Evolutionary conservation across 2,329 filamentous ascomycete species (phyloP), one percentile per base, ranked within the genome.

Genomic region (Paraphaeosphaeria minitans): DNA sequence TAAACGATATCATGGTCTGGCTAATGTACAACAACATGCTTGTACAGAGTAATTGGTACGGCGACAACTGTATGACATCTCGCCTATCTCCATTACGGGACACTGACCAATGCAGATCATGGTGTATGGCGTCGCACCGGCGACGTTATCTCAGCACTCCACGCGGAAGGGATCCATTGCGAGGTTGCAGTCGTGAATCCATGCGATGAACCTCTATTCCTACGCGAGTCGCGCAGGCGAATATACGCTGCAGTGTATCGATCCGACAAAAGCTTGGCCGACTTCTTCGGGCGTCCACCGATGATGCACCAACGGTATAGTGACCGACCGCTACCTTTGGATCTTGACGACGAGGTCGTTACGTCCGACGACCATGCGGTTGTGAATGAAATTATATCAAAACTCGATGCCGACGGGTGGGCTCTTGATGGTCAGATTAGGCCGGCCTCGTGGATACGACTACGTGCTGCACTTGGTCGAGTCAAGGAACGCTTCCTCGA

Each of bases 1-100:
- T 75, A 4, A 76, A 75, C 41, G 74, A 76, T 47, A 66, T 76
- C 52, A 74, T 75, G 71, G 66, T 75, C 2, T 75, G 71, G 65
- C 62, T 75, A 8, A 55, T 75, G 1, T 75, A 73, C 51, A 58
- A 54, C 37, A 72, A 74, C 49, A 65, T 72, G 65, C 60, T 73
- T 35, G 62, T 75, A 5, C 66, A 67, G 13, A 73, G 72, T 53
- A 74, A 70, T 51, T 74, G 66, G 46, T 75, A 75, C 31, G 74
- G 74, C 42, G 73, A 75, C 33, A 76, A 75, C 31, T 72, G 72
- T 74, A 49, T 22, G 71, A 68, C 33, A 31, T 5, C 33, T 14
- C n/a, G 13, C 9, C 29, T 9, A 13, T 27, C 14, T 16, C 14
- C n/a, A 43, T 3, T 5, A 33, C 10, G n/a, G 24, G 14, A 5